Conservation (phyloP, 164 flowering plant species). For the Nymphaea thermarum region DNA sequence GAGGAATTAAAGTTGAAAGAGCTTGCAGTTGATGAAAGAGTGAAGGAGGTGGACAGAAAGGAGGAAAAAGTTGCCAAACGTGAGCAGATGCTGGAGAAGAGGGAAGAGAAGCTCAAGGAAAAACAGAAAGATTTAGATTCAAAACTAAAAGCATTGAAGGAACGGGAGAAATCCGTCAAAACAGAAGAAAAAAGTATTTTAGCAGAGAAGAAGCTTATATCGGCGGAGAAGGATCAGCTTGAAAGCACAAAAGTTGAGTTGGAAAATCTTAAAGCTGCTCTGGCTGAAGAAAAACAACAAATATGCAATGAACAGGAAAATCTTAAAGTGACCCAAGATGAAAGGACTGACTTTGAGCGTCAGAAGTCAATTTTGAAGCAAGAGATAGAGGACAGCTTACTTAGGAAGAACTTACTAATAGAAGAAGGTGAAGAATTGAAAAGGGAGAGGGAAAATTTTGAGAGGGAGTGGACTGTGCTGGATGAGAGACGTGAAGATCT, state of each 20-base stretch:
- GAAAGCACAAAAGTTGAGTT: conserved; percentile 31
- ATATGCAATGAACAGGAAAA: conserved; percentile 40
- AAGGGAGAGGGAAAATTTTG: conserved; percentile 58
- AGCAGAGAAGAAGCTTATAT: conserved; percentile 30
- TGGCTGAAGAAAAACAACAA: conserved; percentile 26
- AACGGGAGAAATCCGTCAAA: conserved; percentile 51
- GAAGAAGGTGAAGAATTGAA: conserved; percentile 63
- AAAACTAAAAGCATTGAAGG: conserved; percentile 43
- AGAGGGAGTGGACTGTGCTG: conserved; percentile 78
- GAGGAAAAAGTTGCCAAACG: conserved; percentile 53
- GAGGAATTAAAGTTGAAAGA: conserved; percentile 39
- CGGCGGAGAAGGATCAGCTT: conserved; percentile 36
- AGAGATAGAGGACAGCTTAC: conserved; percentile 43
- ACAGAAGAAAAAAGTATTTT: conserved; percentile 45
- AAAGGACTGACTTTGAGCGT: conserved; percentile 43
- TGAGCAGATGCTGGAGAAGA: conserved; percentile 58
- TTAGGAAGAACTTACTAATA: conserved; percentile 37
- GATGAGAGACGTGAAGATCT: conserved; percentile 60
- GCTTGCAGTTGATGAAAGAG: conserved; percentile 28
- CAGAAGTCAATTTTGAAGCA: conserved; percentile 47
- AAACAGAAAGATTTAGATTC: conserved; percentile 59
- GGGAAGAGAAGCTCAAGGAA: conserved; percentile 53
- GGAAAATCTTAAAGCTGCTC: conserved; percentile 38
- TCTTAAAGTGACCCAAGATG: conserved; percentile 37
- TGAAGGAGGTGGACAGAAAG: conserved; percentile 41